Base-by-base conservation (phyloP, 495 filamentous ascomycete species). In the Neurospora sp. region DNA sequence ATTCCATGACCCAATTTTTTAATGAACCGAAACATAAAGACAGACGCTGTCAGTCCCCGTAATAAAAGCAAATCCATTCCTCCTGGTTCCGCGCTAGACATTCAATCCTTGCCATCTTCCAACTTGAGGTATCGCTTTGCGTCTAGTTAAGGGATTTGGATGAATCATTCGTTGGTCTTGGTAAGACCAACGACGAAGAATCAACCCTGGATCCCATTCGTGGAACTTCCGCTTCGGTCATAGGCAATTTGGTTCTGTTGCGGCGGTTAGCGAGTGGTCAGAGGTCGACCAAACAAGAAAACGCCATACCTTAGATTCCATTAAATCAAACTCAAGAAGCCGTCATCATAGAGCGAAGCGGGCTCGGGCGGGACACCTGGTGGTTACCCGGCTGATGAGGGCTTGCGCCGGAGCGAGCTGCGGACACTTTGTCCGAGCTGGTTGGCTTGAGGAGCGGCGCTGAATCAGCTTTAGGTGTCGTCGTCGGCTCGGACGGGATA, bases 311-410 rank as follows among this genome's bases (percentile, higher is more conserved):
- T 78, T 66, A 40, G 70, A 71, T 74, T 74, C 70, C 66, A 72
- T 74, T 72, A 73, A 74, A 73, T 70, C 76, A 71, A 82, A 85
- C 83, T 87, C 83, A 88, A 88, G 80, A 82, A 81, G 84, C 82
- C 83, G 81, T 86, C 86, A 85, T 87, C 80, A 87, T 82, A 82
- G 85, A 85, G 82, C 86, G 86, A 81, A 89, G 86, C 82, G 87
- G 87, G 80, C 86, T 88, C 68, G 87, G 87, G 78, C 83, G 84
- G 73, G 82, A 78, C 77, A 85, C 84, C 77, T 82, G 78, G 77
- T 79, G 78, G 69, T 74, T 77, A 70, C 74, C 77, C 68, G 80
- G 81, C 75, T 79, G 76, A 69, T 73, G 75, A 70, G 84, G 81
- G 74, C 78, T 79, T 73, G 77, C 80, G 53, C 81, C 76, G 78